Percentiles rank a stretch among this genome's conserved stretches.
These are phyloP conservation scores for Mortierella hygrophila DNA, from an alignment of 192 early-diverging fungal genomes.

Conservation along the genomic window DNA sequence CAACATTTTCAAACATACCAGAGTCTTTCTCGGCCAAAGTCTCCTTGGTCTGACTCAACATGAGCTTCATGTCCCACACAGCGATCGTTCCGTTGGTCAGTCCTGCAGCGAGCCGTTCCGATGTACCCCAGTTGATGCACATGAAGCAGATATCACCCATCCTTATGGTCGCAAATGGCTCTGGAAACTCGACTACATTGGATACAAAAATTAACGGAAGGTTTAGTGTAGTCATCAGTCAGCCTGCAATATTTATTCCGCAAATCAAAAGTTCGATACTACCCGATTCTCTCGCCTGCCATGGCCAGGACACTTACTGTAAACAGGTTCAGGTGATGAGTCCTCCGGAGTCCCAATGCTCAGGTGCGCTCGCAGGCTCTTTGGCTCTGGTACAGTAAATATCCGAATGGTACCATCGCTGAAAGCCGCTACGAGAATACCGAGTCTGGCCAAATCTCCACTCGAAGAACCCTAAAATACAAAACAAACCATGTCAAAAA, in stretches of 20 bases:
- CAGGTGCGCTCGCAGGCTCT: slow-evolving; percentile 1
- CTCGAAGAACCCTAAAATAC: background rate
- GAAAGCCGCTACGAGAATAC: slow-evolving; percentile 36
- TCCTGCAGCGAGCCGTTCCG: slow-evolving; percentile 29
- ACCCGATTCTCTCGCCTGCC: background rate
- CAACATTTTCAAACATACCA: slow-evolving; percentile 4
- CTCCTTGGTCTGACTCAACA: slow-evolving; percentile 38
- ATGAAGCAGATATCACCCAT: slow-evolving; percentile 48
- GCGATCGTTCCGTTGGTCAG: slow-evolving; percentile 36
- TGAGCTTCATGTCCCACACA: slow-evolving; percentile 40
- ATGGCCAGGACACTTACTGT: slow-evolving; percentile 15
- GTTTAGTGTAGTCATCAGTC: background rate
- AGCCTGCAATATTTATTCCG: background rate
- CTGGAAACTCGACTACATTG: slow-evolving; percentile 22
- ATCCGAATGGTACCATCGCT: slow-evolving; percentile 43
- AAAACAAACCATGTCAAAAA: background rate
- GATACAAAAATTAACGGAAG: background rate
- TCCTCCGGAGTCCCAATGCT: background rate
- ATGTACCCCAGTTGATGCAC: slow-evolving; percentile 48
- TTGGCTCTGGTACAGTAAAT: slow-evolving; percentile 37
- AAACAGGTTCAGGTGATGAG: slow-evolving; percentile 17
- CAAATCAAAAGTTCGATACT: too few relatives aligned
- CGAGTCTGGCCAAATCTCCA: slow-evolving; percentile 15
- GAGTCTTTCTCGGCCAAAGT: slow-evolving; percentile 37
- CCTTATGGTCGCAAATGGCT: slow-evolving; percentile 39